Percentiles rank a stretch among this genome's conserved stretches.
Conservation (phyloP, 768 basidiomycete genomes). For the Phylloporus arenicola region DNA sequence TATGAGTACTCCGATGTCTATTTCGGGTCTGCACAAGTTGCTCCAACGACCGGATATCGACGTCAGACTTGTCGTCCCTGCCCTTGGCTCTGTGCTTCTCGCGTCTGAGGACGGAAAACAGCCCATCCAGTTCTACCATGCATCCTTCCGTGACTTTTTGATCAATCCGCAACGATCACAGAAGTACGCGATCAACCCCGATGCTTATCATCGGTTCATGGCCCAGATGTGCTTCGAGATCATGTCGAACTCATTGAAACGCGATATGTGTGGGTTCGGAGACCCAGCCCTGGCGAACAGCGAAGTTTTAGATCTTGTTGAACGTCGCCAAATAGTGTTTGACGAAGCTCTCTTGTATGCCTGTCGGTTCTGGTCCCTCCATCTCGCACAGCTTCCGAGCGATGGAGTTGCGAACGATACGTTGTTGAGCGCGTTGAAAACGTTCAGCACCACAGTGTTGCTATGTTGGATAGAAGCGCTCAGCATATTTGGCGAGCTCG, state of each 20-base stretch:
- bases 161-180: constrained; percentile 13
- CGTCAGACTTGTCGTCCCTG: constrained; percentile 10
- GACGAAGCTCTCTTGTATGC: constrained; percentile 16
- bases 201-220: constrained; percentile 14
- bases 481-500: constrained; percentile 9
- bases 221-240: constrained; percentile 15
- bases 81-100: constrained; percentile 15
- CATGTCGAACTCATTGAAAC: constrained; percentile 16
- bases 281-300: constrained; percentile 13
- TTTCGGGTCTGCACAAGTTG: constrained; percentile 10
- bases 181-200: constrained; percentile 11
- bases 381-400: constrained; percentile 11
- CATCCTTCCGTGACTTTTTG: constrained; percentile 20
- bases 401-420: constrained; percentile 6
- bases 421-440: constrained; percentile 6
- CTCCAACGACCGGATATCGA: constrained; percentile 14
- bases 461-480: constrained; percentile 14
- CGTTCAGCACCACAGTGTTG: constrained; percentile 10
- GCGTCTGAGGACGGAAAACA: constrained; percentile 17
- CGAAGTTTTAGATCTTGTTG: constrained; percentile 15
- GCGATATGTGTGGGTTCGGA: constrained; percentile 17
- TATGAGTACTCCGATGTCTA: constrained; percentile 9
- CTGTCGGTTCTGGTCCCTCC: constrained; percentile 18
- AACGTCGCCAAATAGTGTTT: constrained; percentile 8
- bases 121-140: constrained; percentile 19